These are phyloP conservation scores for Talaromyces sp. DNA, from an alignment of 2,329 filamentous ascomycete species.

Conservation along the genomic window DNA sequence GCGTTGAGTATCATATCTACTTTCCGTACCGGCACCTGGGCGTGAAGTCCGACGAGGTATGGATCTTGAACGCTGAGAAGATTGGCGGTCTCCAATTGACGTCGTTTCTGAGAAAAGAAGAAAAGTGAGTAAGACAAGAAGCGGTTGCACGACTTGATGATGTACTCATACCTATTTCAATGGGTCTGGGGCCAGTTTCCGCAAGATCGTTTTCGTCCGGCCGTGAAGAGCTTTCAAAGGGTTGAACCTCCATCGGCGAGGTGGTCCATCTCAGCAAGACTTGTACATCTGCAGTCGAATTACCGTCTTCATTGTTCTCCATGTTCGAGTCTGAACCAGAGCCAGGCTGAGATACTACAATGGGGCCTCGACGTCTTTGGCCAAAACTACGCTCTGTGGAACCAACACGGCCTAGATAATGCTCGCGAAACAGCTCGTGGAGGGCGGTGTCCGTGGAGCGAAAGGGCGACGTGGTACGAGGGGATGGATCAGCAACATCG, in stretches of 20 bases:
- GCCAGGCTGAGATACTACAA: constrained; percentile 33
- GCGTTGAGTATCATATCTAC: constrained; percentile 22
- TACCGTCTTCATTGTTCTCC: constrained; percentile 20
- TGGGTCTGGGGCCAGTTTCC: constrained; percentile 16
- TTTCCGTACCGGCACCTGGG: constrained; percentile 19
- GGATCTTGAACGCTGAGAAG: constrained; percentile 29
- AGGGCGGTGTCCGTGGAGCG: constrained; percentile 21
- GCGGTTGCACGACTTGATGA: constrained; percentile 4
- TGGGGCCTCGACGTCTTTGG: constrained; percentile 34
- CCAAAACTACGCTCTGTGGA: constrained; percentile 22
- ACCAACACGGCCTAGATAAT: constrained; percentile 22
- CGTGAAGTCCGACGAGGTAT: constrained; percentile 28
- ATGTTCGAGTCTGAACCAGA: constrained; percentile 17
- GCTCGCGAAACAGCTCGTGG: constrained; percentile 25
- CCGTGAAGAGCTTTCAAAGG: constrained; percentile 20
- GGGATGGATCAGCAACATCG: constrained; percentile 23
- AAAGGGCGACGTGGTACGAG: constrained; percentile 30
- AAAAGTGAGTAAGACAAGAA: constrained; percentile 16
- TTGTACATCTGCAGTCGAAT: constrained; percentile 22
- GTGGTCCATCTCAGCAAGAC: constrained; percentile 35
- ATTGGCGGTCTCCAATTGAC: constrained; percentile 17
- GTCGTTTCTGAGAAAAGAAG: constrained; percentile 14
- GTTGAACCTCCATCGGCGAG: constrained; percentile 34
- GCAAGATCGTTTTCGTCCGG: constrained; percentile 18
- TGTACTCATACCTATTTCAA: constrained; percentile 15